Evolutionary conservation across 306 rosid species (phyloP).

Genomic region (Cucurbita moschata): DNA sequence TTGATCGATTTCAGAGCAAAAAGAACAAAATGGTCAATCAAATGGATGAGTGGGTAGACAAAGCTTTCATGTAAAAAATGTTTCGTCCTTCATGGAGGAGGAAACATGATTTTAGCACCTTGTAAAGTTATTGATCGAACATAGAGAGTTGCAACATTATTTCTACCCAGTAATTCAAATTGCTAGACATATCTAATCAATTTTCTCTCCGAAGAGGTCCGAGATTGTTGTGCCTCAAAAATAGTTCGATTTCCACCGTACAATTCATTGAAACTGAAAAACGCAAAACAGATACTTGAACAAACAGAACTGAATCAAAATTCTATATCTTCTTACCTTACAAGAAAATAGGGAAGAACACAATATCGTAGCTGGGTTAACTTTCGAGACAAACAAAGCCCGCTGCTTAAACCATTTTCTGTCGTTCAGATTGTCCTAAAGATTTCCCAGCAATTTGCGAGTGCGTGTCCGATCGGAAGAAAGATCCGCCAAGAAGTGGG

Average conservation of each 20-base stretch:
- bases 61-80: neutral
- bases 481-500: neutral
- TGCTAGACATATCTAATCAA: neutral
- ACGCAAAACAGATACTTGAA: neutral
- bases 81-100: neutral
- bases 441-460: neutral
- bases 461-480: neutral
- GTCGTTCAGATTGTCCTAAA: neutral
- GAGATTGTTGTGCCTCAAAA: neutral
- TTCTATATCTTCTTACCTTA: neutral
- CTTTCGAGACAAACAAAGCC: neutral
- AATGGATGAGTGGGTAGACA: neutral
- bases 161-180: neutral
- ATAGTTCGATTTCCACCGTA: neutral
- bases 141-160: neutral
- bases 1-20: neutral
- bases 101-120: neutral
- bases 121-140: neutral
- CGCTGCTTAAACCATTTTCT: neutral
- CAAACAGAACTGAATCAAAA: neutral
- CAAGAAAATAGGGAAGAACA: neutral
- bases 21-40: neutral
- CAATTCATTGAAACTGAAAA: neutral
- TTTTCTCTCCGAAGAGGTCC: neutral
- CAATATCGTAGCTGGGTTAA: neutral